Base-by-base conservation (phyloP, 306 rosid genomes). In the Delonix regia region DNA sequence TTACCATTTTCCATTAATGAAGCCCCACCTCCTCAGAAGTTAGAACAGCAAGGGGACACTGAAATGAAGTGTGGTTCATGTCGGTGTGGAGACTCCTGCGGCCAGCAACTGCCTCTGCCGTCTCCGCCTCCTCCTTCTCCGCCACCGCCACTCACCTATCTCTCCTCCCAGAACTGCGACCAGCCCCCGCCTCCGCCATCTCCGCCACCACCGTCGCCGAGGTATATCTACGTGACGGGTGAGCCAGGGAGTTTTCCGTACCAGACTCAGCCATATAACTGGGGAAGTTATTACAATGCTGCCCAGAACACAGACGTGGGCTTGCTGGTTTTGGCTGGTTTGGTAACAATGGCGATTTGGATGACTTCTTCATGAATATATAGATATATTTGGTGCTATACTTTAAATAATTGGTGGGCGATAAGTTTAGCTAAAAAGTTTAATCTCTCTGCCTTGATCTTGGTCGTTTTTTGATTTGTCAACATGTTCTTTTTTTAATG, bases 11-110 rank as follows among this genome's bases (percentile, higher is more conserved):
- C 81, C 47, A 4, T 18, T 21, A 2, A n/a, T 42, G 65, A 45
- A 81, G 61, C 74, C 42, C n/a, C 77, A 28, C 21, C 87, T 48
- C 28, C 84, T 14, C 64, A 33, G n/a, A n/a, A n/a, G n/a, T n/a
- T n/a, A n/a, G n/a, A n/a, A 10, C 63, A 33, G 27, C 64, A 34
- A 0, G 64, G 5, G 64, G 34, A 83, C 52, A 48, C 81, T 0
- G 91, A 83, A 59, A 81, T 95, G 27, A 95, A 91, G 64, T 95
- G 99, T 73, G 98, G 94, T 66, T 65, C 95, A 33, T 92, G 97
- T 81, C 95, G 94, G 81, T 94, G 97, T 74, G 80, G 75, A 15
- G 77, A 80, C 62, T 85, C 95, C 9, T 95, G 97, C 25, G 68
- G 30, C 15, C 88, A 86, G 6, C 66, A 83, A 52, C 81, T 60